A percentile compares a stretch with the other conserved stretches of the same genome.
These are phyloP conservation scores for Backusella tarrabulga DNA, from an alignment of 192 early-diverging fungal genomes.

Conservation along the genomic window DNA sequence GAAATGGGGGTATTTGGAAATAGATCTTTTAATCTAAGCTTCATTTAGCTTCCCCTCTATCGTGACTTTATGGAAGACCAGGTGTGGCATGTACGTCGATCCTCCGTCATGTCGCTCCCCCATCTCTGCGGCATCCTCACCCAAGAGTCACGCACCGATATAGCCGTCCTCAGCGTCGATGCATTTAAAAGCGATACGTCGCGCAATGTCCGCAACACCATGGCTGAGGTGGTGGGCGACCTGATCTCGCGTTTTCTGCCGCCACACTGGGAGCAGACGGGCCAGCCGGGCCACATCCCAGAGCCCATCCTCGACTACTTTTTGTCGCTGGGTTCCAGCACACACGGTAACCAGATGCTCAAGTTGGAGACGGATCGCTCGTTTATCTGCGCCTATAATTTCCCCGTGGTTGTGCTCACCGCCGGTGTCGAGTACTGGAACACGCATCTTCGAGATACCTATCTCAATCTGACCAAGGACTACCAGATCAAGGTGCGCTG, in stretches of 20 bases:
- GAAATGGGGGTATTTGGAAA: neutral
- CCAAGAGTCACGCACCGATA: constrained; percentile 38
- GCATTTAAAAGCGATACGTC: constrained; percentile 50
- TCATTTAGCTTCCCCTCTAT: constrained; percentile 45
- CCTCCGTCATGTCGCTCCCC: constrained; percentile 47
- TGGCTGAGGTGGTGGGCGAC: constrained; percentile 53
- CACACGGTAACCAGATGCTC: constrained; percentile 28
- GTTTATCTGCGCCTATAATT: constrained; percentile 56
- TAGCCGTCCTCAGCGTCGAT: constrained; percentile 42
- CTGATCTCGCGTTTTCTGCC: constrained; percentile 54
- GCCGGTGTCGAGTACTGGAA: constrained; percentile 56
- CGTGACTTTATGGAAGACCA: constrained; percentile 47
- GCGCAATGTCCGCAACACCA: constrained; percentile 48
- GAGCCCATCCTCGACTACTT: constrained; percentile 50
- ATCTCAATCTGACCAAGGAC: constrained; percentile 40
- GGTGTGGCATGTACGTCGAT: constrained; percentile 58
- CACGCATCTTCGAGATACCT: constrained; percentile 42
- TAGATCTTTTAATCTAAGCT: neutral
- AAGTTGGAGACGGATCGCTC: constrained; percentile 51
- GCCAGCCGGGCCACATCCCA: constrained; percentile 41
- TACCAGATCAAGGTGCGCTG: constrained; percentile 51
- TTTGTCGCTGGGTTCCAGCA: constrained; percentile 23
- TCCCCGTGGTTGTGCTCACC: constrained; percentile 57
- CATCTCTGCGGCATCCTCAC: constrained; percentile 46
- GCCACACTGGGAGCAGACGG: constrained; percentile 29